Percentiles rank a stretch among this genome's conserved stretches.
Conservation (phyloP, 1,139 yeast genomes). For the Yarrowia galli region DNA sequence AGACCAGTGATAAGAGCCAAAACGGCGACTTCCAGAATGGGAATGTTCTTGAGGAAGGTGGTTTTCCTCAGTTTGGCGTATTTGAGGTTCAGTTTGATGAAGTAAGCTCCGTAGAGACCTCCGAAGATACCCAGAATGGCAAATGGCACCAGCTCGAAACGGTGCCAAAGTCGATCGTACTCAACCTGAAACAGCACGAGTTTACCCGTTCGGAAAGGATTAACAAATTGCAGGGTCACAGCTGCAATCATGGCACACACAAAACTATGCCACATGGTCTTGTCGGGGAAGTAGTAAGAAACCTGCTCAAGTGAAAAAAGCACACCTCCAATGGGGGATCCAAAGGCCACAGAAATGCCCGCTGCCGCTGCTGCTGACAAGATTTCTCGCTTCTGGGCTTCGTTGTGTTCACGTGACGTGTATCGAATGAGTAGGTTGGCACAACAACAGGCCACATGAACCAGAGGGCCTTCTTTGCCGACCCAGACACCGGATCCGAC, state of each 20-base stretch:
- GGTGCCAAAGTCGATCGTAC: slow-evolving; percentile 76
- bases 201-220: slow-evolving; percentile 66
- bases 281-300: slow-evolving; percentile 67
- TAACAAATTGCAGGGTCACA: slow-evolving; percentile 65
- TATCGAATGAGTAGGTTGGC: slow-evolving; percentile 54
- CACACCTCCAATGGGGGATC: slow-evolving; percentile 95
- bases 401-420: slow-evolving; percentile 46
- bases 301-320: slow-evolving; percentile 81
- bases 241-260: slow-evolving; percentile 78
- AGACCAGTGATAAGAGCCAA: slow-evolving; percentile 61
- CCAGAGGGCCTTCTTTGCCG: slow-evolving; percentile 94
- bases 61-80: slow-evolving; percentile 53
- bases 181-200: slow-evolving; percentile 69
- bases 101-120: slow-evolving; percentile 68
- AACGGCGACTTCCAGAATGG: slow-evolving; percentile 58
- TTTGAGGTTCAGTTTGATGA: slow-evolving; percentile 59
- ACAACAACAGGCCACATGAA: slow-evolving; percentile 81
- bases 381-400: slow-evolving; percentile 60
- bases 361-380: slow-evolving; percentile 89
- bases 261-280: slow-evolving; percentile 81
- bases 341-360: slow-evolving; percentile 92
- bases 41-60: slow-evolving; percentile 40
- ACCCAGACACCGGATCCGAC: slow-evolving; percentile 88
- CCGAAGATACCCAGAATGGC: slow-evolving; percentile 70
- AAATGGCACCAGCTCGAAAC: slow-evolving; percentile 73